Evolutionary conservation across 305 asterid species (phyloP), one percentile per base, ranked within the genome.

Genomic region (Galium porrigens): DNA sequence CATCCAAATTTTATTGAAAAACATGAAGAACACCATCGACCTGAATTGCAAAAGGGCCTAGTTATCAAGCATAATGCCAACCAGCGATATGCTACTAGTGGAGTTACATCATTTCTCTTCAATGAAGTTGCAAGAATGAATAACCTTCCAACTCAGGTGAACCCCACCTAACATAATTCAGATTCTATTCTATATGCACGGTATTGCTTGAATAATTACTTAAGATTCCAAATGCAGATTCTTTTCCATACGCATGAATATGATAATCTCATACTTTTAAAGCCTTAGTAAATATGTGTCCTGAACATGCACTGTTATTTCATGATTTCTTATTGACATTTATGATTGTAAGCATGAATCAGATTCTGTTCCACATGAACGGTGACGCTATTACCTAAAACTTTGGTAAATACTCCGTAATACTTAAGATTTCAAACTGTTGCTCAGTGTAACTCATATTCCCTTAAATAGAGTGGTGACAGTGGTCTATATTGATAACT

Each of bases 11-110:
- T 80, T 70, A 64, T 36, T 57, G 96, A 92, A 73, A 87, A 87
- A 78, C 95, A 92, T 72, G 97, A 92, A 78, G 99, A 92, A 68
- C 80, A 87, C 77, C 97, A 89, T 64, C 89, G 90, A n/a, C 97
- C 97, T 2, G 54, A 89, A 81, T 80, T 92, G 84, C 90, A 83
- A 61, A 92, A 82, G 83, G 99, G 99, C 65, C 92, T 92, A 69
- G 95, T 92, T 30, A 89, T 89, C 80, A 92, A 92, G 86, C 96
- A 92, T 72, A 89, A 92, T 68, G 96, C 99, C 49, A 92, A 89
- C 72, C 97, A 92, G 66, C 88, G 94, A 15, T 92, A 89, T 81
- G 99, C 99, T 53, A 89, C 96, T 18, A 92, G 99, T 77, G 99
- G 94, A 72, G 74, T 89, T 71, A 92, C 99, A 49, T 82, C 95